Evolutionary conservation across 2,329 filamentous ascomycete species (phyloP).

Genomic region (Neofusicoccum parvum): DNA sequence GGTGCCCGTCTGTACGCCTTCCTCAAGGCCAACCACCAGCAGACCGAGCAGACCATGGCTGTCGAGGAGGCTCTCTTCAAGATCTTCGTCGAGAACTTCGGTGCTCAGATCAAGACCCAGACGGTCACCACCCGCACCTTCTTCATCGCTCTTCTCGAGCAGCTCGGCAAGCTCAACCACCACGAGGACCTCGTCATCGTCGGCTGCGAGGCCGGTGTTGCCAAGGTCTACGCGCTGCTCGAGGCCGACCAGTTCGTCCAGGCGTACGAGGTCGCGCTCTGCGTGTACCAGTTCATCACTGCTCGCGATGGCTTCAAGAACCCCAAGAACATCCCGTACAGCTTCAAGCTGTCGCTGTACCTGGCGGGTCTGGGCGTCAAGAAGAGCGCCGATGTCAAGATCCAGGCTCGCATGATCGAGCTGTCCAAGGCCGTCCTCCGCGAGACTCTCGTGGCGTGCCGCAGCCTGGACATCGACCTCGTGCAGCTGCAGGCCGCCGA

Average conservation of each 20-base stretch:
- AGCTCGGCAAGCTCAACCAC: constrained; percentile 9
- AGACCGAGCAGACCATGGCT: constrained; percentile 12
- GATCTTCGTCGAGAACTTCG: constrained; percentile 19
- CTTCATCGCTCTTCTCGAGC: constrained; percentile 21
- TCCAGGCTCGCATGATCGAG: constrained; percentile 44
- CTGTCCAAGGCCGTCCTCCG: constrained; percentile 45
- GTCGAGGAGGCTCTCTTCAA: constrained; percentile 18
- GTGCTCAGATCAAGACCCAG: constrained; percentile 18
- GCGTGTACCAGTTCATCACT: constrained; percentile 35
- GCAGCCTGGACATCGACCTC: constrained; percentile 46
- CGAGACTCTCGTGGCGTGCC: constrained; percentile 44
- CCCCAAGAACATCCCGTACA: constrained; percentile 37
- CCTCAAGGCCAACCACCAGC: constrained; percentile 18
- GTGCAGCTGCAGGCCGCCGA: constrained; percentile 45
- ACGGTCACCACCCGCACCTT: constrained; percentile 15
- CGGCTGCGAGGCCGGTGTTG: constrained; percentile 12
- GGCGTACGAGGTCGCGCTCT: constrained; percentile 37
- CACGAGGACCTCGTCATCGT: constrained; percentile 18
- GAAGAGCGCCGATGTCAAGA: constrained; percentile 32
- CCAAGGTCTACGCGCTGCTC: constrained; percentile 17
- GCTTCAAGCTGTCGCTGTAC: constrained; percentile 40
- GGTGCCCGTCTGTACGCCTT: constrained; percentile 37
- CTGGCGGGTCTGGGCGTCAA: constrained; percentile 34
- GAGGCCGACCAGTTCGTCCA: constrained; percentile 36
- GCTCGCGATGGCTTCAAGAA: constrained; percentile 37